These are phyloP conservation scores for Penicillium lagena DNA, from an alignment of 495 filamentous ascomycete genomes.

Conservation along the genomic window DNA sequence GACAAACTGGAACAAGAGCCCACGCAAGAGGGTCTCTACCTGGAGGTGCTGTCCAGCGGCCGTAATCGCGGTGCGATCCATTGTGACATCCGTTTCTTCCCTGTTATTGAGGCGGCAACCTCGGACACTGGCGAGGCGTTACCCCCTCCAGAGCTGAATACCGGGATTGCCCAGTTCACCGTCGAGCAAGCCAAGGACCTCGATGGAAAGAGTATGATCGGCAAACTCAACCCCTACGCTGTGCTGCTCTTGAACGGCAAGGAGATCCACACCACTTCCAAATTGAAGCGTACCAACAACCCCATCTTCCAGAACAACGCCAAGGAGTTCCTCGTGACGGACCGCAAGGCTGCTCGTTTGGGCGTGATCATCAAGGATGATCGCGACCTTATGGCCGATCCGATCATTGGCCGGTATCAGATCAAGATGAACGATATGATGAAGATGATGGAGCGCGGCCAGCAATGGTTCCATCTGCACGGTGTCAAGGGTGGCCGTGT, in stretches of 20 bases:
- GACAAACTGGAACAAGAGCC: conserved; percentile 69
- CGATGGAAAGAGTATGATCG: conserved; percentile 83
- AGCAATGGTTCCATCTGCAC: conserved; percentile 90
- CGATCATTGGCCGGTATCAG: conserved; percentile 82
- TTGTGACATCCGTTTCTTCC: conserved; percentile 90
- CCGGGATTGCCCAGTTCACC: conserved; percentile 87
- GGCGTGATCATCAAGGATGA: conserved; percentile 95
- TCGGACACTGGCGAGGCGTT: conserved; percentile 70
- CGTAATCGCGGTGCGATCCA: conserved; percentile 74
- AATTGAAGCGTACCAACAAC: conserved; percentile 92
- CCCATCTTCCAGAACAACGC: conserved; percentile 86
- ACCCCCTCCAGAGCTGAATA: conserved; percentile 80
- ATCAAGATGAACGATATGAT: conserved; percentile 93
- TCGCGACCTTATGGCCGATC: conserved; percentile 74
- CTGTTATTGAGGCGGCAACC: conserved; percentile 68
- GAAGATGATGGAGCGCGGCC: conserved; percentile 82
- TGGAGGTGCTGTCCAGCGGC: conserved; percentile 81
- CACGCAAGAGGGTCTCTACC: conserved; percentile 74
- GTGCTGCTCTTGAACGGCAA: conserved; percentile 82
- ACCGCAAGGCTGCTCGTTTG: conserved; percentile 81
- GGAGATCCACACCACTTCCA: conserved; percentile 76
- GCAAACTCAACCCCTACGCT: conserved; percentile 85
- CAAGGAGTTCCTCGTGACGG: conserved; percentile 90
- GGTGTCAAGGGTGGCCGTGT: conserved; percentile 76
- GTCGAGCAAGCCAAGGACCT: conserved; percentile 95